Evolutionary conservation across 192 early-diverging fungal species (phyloP).

Genomic region (Podila minutissima): DNA sequence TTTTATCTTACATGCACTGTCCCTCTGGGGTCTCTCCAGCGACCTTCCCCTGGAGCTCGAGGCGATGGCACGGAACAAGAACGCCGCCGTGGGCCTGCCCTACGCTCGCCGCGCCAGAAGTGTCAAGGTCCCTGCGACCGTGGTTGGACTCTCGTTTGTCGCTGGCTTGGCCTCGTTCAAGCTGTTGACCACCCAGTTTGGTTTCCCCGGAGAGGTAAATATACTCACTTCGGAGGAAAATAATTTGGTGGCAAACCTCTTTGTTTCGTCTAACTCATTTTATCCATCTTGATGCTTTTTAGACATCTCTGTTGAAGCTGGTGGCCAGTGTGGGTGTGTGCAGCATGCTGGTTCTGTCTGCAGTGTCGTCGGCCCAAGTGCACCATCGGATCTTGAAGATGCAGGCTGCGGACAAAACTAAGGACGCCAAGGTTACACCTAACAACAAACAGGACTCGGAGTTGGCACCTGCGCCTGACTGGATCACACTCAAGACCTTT

Average conservation of each 20-base stretch:
- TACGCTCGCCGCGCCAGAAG: conserved; percentile 45
- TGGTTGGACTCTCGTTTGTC: conserved; percentile 33
- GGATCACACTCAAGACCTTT: conserved; percentile 64
- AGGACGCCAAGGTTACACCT: conserved; percentile 29
- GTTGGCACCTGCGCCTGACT: conserved; percentile 62
- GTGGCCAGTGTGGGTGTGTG: conserved; percentile 29
- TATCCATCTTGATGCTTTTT: background rate
- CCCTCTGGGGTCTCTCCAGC: conserved; percentile 56
- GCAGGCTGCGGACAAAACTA: conserved; percentile 1
- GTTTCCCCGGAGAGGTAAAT: conserved; percentile 31
- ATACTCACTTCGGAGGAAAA: background rate
- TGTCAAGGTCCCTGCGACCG: conserved; percentile 15
- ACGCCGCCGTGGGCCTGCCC: conserved; percentile 50
- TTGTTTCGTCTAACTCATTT: conserved; percentile 4
- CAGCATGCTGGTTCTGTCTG: conserved; percentile 30
- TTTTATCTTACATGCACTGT: conserved; percentile 74
- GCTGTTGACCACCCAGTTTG: conserved; percentile 30
- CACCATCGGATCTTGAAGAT: conserved; percentile 10
- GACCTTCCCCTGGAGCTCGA: conserved; percentile 50
- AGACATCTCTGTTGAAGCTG: conserved; percentile 33
- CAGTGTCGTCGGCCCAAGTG: conserved; percentile 23
- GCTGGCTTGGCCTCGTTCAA: conserved; percentile 36
- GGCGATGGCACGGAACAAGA: conserved; percentile 35
- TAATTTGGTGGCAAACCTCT: background rate
- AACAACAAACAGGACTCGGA: conserved; percentile 11